Conservation (phyloP, 2,329 filamentous ascomycete species). For the Arthrobotrys iridis region DNA sequence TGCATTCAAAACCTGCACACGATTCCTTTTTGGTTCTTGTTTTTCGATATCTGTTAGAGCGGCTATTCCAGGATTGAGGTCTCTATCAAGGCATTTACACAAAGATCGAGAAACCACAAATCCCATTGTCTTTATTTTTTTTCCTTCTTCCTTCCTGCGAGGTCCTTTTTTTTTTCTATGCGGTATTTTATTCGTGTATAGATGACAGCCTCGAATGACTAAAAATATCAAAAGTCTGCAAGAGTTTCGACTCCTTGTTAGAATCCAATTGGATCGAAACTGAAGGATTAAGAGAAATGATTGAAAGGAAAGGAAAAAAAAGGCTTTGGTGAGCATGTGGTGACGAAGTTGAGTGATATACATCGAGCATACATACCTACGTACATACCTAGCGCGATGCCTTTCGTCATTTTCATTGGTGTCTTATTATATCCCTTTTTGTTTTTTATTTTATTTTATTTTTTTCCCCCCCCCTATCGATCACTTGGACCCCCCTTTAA, state of each 20-base stretch:
- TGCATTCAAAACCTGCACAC: conserved; percentile 21
- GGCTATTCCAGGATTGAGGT: conserved; percentile 33
- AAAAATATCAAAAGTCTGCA: conserved; percentile 47
- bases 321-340: conserved; percentile 7
- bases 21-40: conserved; percentile 22
- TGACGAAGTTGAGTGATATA: conserved; percentile 24
- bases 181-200: conserved; percentile 53
- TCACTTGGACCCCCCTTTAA: conserved; percentile 19
- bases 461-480: no score
- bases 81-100: conserved; percentile 42
- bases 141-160: conserved; percentile 23
- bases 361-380: conserved; percentile 2
- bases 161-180: conserved; percentile 34
- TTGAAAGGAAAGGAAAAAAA: no score
- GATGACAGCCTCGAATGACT: conserved; percentile 51
- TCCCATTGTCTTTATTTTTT: conserved; percentile 27
- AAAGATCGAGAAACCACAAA: conserved; percentile 35
- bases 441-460: no score
- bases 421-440: neutral
- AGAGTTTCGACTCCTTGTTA: conserved; percentile 30
- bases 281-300: no score
- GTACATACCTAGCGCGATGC: conserved; percentile 8
- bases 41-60: conserved; percentile 47
- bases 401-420: conserved; percentile 3
- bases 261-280: conserved; percentile 28